phyloP scores from a whole-genome alignment of 2,329 filamentous ascomycete species.

The Emydomyces testavorans region DNA sequence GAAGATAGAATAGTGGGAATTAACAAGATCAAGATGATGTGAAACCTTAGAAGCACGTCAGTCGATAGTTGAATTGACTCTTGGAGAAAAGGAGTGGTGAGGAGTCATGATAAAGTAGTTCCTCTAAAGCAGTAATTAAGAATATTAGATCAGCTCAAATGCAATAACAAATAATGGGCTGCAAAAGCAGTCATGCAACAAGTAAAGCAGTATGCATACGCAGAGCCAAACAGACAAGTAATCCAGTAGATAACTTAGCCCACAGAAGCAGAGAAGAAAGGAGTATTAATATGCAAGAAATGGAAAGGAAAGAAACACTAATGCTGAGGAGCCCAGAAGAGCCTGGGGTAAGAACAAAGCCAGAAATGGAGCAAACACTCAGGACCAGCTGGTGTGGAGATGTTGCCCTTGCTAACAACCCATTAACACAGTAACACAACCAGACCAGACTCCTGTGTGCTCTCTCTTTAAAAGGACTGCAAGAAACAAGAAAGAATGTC shows the following conservation, averaged over 20 bases:
- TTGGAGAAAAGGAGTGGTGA: background rate
- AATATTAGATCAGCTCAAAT: background rate
- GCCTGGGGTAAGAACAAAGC: slow-evolving; percentile 14
- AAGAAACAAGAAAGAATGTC: slow-evolving; percentile 14
- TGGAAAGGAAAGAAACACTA: background rate
- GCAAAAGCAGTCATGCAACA: slow-evolving; percentile 11
- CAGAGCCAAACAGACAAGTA: slow-evolving; percentile 24
- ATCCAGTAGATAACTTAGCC: background rate
- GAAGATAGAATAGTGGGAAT: slow-evolving; percentile 1
- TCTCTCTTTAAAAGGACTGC: slow-evolving; percentile 20
- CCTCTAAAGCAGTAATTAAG: slow-evolving; percentile 1
- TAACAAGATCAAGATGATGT: slow-evolving; percentile 1
- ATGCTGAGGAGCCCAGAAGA: background rate
- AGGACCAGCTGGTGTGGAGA: slow-evolving; percentile 39
- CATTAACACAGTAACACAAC: slow-evolving; percentile 28
- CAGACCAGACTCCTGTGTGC: slow-evolving; percentile 37
- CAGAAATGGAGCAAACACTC: slow-evolving; percentile 28
- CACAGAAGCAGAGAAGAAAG: slow-evolving; percentile 17
- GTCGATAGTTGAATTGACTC: background rate
- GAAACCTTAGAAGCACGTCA: background rate
- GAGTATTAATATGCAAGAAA: background rate
- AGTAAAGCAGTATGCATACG: slow-evolving; percentile 25
- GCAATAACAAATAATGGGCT: background rate
- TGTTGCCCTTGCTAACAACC: slow-evolving; percentile 27
- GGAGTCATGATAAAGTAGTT: background rate